phyloP scores from a whole-genome alignment of 129 eudicot genomes.

The Cynara cardunculus region DNA sequence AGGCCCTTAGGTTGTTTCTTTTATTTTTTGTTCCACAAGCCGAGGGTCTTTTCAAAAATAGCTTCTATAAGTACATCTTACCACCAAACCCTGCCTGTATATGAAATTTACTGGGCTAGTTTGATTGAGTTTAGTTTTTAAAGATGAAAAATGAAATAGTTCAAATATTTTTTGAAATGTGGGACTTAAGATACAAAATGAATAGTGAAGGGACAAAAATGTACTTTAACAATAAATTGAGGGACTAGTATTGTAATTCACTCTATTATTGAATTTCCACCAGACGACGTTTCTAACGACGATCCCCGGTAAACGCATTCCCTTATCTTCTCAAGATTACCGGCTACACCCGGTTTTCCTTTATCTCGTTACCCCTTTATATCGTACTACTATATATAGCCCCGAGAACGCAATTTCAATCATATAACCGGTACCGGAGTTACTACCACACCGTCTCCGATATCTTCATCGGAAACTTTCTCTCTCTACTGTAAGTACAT shows the following conservation, averaged over 20 bases:
- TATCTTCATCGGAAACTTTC: slow-evolving; percentile 11
- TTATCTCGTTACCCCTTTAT: slow-evolving; percentile 13
- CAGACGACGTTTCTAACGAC: slow-evolving; percentile 9
- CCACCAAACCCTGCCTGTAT: background rate
- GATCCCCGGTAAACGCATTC: slow-evolving; percentile 14
- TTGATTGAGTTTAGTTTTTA: background rate
- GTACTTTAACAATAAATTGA: background rate
- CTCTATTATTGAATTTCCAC: slow-evolving; percentile 26
- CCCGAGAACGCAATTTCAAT: slow-evolving; percentile 19
- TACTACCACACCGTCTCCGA: slow-evolving; percentile 20
- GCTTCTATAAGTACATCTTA: no score
- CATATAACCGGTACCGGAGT: slow-evolving; percentile 34
- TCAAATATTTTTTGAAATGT: background rate
- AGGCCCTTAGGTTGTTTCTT: no score
- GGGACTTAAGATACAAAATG: background rate
- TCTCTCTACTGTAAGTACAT: slow-evolving; percentile 22
- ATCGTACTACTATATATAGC: slow-evolving; percentile 11
- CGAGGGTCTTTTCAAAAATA: background rate
- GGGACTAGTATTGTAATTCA: slow-evolving; percentile 15
- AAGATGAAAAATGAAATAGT: background rate
- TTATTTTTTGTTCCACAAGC: background rate
- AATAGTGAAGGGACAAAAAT: background rate
- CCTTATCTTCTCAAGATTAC: background rate
- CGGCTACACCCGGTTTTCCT: slow-evolving; percentile 24
- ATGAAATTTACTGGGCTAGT: background rate